Conservation (phyloP, 192 early-diverging fungal genomes). For the Phlyctochytrium planicorne region DNA sequence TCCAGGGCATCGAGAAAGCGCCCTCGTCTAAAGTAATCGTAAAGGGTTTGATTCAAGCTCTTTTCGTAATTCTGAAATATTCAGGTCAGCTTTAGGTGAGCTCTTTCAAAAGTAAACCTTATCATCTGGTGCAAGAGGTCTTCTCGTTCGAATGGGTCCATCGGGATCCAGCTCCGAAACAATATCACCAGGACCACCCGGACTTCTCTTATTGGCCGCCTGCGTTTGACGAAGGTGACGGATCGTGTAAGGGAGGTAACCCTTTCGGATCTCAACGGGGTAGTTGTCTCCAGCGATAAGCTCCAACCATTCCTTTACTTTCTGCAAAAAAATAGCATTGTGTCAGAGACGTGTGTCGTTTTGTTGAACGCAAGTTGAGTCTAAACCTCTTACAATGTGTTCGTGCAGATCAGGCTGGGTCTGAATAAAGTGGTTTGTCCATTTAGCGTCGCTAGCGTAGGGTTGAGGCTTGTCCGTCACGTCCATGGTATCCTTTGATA, state of each 20-base stretch:
- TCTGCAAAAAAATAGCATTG: constrained; percentile 17
- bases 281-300: constrained; percentile 30
- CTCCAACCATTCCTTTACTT: constrained; percentile 47
- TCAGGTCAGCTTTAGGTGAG: neutral
- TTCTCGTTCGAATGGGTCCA: constrained; percentile 33
- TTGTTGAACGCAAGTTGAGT: neutral
- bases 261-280: constrained; percentile 30
- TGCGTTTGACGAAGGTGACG: constrained; percentile 12
- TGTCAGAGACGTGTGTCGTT: constrained; percentile 3
- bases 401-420: neutral
- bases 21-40: constrained; percentile 77
- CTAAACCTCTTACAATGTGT: neutral
- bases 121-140: constrained; percentile 32
- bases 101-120: constrained; percentile 8
- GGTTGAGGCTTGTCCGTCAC: constrained; percentile 8
- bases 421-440: neutral
- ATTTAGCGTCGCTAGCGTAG: constrained; percentile 13
- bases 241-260: constrained; percentile 33
- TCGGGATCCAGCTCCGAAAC: constrained; percentile 46
- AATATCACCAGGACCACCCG: constrained; percentile 5
- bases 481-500: neutral
- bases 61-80: constrained; percentile 46
- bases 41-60: constrained; percentile 64
- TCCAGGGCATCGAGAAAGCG: constrained; percentile 61
- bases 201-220: neutral